Evolutionary conservation across 495 filamentous ascomycete genomes (phyloP).

Genomic region (Penicillium argentinense): DNA sequence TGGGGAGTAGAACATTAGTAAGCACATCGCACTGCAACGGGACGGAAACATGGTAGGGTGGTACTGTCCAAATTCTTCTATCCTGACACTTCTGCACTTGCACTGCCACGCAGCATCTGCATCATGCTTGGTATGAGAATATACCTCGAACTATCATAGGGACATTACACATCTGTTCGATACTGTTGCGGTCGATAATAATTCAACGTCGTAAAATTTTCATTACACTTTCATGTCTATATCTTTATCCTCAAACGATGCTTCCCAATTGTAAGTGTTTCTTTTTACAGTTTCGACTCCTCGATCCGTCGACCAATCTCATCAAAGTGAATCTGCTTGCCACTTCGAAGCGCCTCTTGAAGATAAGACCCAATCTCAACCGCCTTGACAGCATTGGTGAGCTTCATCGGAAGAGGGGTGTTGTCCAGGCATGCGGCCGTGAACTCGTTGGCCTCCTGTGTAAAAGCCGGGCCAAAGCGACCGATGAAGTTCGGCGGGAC

Average conservation of each 20-base stretch:
- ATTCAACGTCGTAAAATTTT: too few species aligned
- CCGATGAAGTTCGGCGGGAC: constrained; percentile 54
- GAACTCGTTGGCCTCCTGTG: constrained; percentile 58
- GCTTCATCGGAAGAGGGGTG: constrained; percentile 49
- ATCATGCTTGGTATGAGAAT: too few species aligned
- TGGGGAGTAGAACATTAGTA: too few species aligned
- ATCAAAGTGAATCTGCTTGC: constrained; percentile 56
- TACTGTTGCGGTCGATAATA: too few species aligned
- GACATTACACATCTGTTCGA: too few species aligned
- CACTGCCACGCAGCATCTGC: too few species aligned
- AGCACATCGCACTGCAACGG: too few species aligned
- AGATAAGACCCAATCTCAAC: constrained; percentile 58
- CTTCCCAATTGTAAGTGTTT: neutral
- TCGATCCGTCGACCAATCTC: constrained; percentile 46
- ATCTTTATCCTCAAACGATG: too few species aligned
- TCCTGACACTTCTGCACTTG: too few species aligned
- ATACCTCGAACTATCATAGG: too few species aligned
- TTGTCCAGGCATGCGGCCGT: constrained; percentile 52
- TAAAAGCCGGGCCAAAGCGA: constrained; percentile 56
- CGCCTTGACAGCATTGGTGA: constrained; percentile 54
- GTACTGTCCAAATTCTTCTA: too few species aligned
- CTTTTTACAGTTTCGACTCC: constrained; percentile 22
- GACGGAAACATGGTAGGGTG: too few species aligned
- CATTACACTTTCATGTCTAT: neutral
- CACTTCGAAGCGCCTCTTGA: constrained; percentile 54